Percentiles rank a stretch among this genome's conserved stretches.
phyloP scores from a whole-genome alignment of 2,329 filamentous ascomycete species.

The Hypoxylon sp. region DNA sequence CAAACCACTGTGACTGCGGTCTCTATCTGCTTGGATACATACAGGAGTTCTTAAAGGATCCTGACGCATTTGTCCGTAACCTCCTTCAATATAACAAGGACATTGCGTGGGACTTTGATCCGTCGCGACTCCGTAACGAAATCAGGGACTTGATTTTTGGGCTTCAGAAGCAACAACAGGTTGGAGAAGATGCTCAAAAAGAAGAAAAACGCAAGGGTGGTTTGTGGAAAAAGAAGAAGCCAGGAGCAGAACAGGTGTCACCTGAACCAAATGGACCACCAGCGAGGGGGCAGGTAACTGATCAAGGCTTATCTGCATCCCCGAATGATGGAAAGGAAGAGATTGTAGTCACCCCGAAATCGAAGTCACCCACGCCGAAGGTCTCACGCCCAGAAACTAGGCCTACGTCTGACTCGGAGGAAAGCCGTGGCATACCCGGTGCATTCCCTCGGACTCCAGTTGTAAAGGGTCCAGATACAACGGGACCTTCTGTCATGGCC shows the following conservation, averaged over 20 bases:
- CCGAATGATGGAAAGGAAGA: conserved; percentile 5
- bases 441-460: conserved; percentile 41
- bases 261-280: not conserved
- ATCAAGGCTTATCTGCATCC: conserved; percentile 5
- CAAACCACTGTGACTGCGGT: conserved; percentile 91
- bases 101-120: conserved; percentile 67
- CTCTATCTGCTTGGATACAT: conserved; percentile 89
- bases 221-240: conserved; percentile 27
- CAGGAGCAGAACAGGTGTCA: conserved; percentile 8
- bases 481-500: conserved; percentile 5
- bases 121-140: conserved; percentile 71
- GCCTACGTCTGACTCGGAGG: conserved; percentile 15
- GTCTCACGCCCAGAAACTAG: conserved; percentile 3
- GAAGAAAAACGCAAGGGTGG: conserved; percentile 53
- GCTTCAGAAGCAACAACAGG: conserved; percentile 72
- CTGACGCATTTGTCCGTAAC: conserved; percentile 76
- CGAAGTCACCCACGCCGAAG: conserved; percentile 19
- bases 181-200: conserved; percentile 57
- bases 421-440: conserved; percentile 23
- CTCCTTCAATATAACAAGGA: conserved; percentile 72
- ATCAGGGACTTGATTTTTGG: conserved; percentile 77
- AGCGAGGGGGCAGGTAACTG: conserved; percentile 9
- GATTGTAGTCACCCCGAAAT: not conserved
- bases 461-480: conserved; percentile 7
- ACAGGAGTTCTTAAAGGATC: conserved; percentile 82